Conservation (phyloP, 2,329 filamentous ascomycete genomes). For the Apiospora pterosperma region DNA sequence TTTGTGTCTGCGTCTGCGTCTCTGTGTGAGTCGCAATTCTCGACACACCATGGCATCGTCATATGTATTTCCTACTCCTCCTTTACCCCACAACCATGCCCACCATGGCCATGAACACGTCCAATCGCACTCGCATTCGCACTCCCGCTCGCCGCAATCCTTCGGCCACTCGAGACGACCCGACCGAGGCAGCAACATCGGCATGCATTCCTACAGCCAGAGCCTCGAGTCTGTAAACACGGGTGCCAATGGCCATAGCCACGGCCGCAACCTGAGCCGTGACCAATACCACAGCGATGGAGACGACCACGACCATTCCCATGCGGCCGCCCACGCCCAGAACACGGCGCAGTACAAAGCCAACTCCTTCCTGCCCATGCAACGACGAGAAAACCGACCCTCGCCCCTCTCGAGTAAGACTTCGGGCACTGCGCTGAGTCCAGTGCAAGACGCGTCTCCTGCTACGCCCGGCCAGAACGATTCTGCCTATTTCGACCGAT, state of each 20-base stretch:
- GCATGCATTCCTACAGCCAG: slow-evolving; percentile 26
- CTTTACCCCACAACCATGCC: slow-evolving; percentile 45
- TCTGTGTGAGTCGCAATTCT: slow-evolving; percentile 3
- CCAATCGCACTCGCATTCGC: slow-evolving; percentile 33
- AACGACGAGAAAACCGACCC: slow-evolving; percentile 29
- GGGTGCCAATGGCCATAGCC: slow-evolving; percentile 21
- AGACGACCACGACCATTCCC: slow-evolving; percentile 9
- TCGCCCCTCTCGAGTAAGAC: slow-evolving; percentile 27
- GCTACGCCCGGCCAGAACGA: slow-evolving; percentile 7
- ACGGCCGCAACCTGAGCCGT: slow-evolving; percentile 30
- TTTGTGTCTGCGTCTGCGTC: background rate
- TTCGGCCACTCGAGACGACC: slow-evolving; percentile 36
- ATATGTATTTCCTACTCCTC: slow-evolving; percentile 50
- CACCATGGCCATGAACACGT: slow-evolving; percentile 34
- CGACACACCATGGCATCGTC: slow-evolving; percentile 44
- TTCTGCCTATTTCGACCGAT: slow-evolving; percentile 14
- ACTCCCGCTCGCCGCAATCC: slow-evolving; percentile 34
- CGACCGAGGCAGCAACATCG: slow-evolving; percentile 19
- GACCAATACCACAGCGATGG: slow-evolving; percentile 26
- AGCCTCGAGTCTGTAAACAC: slow-evolving; percentile 22
- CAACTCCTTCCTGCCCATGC: slow-evolving; percentile 30
- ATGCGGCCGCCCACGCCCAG: slow-evolving; percentile 12
- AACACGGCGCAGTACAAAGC: slow-evolving; percentile 27
- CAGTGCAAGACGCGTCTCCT: slow-evolving; percentile 14
- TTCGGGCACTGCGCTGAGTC: slow-evolving; percentile 16